Evolutionary conservation across 768 basidiomycete genomes (phyloP).

Genomic region (Cyclocybe cylindracea): DNA sequence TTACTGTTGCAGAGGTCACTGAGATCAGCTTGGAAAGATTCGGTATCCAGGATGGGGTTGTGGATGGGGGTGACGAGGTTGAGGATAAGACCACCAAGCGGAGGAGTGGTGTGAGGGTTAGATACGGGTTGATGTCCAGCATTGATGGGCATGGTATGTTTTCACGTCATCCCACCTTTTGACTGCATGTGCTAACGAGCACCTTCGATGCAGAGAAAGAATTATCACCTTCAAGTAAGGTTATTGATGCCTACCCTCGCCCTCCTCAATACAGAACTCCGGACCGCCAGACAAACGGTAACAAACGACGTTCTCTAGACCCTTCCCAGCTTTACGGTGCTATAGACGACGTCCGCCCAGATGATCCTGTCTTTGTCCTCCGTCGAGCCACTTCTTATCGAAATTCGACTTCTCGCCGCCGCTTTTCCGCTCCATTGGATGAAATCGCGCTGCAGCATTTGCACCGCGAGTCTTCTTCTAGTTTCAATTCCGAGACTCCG

Average conservation of each 20-base stretch:
- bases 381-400: constrained; percentile 81
- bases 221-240: constrained; percentile 76
- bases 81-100: constrained; percentile 90
- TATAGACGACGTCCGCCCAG: constrained; percentile 70
- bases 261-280: constrained; percentile 72
- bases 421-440: constrained; percentile 77
- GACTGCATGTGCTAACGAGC: constrained; percentile 3
- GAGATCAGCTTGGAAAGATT: constrained; percentile 91
- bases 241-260: constrained; percentile 78
- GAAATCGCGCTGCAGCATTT: constrained; percentile 78
- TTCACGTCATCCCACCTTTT: neutral
- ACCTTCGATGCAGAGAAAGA: constrained; percentile 60
- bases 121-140: constrained; percentile 76
- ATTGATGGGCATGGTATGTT: constrained; percentile 65
- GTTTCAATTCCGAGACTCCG: constrained; percentile 51
- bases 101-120: constrained; percentile 73
- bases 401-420: constrained; percentile 65
- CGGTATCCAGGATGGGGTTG: constrained; percentile 95
- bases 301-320: constrained; percentile 87
- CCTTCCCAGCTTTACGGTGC: constrained; percentile 70
- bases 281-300: constrained; percentile 59
- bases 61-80: constrained; percentile 97
- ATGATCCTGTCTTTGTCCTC: constrained; percentile 90
- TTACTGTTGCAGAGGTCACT: constrained; percentile 95
- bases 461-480: constrained; percentile 69